A percentile compares a stretch with the other conserved stretches of the same genome.
These are phyloP conservation scores for Yamadazyma epiphylla DNA, from an alignment of 1,139 yeast species.

Conservation along the genomic window DNA sequence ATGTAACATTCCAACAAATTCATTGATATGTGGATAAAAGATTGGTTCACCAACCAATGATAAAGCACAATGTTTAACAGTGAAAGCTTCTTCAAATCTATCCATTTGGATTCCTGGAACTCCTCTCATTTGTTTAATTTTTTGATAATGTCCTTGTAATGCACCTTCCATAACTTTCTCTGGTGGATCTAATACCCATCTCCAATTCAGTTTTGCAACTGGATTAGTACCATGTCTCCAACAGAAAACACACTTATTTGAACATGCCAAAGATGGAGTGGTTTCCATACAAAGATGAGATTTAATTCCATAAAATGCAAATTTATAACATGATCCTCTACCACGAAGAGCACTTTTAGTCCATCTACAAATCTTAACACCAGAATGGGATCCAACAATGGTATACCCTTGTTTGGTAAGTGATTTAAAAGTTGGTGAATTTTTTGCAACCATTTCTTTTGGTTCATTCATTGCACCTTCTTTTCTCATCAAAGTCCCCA, in stretches of 20 bases:
- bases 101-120: slow-evolving; percentile 93
- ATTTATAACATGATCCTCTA: slow-evolving; percentile 91
- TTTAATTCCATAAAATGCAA: slow-evolving; percentile 84
- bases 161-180: slow-evolving; percentile 84
- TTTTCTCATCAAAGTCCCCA: slow-evolving; percentile 59
- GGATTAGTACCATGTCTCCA: slow-evolving; percentile 99
- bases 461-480: slow-evolving; percentile 27
- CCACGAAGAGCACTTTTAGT: slow-evolving; percentile 92
- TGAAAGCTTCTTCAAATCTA: slow-evolving; percentile 85
- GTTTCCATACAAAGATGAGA: slow-evolving; percentile 96
- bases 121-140: slow-evolving; percentile 91
- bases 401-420: slow-evolving; percentile 92
- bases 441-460: slow-evolving; percentile 86
- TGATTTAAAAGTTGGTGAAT: slow-evolving; percentile 85
- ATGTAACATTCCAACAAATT: slow-evolving; percentile 77
- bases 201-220: slow-evolving; percentile 87
- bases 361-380: slow-evolving; percentile 95
- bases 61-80: slow-evolving; percentile 85
- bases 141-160: slow-evolving; percentile 80
- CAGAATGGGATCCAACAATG: slow-evolving; percentile 91
- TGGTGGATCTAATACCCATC: slow-evolving; percentile 94
- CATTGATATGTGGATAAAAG: slow-evolving; percentile 86
- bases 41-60: slow-evolving; percentile 94
- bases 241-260: slow-evolving; percentile 93
- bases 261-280: slow-evolving; percentile 89